These are phyloP conservation scores for Xylariaceae sp. DNA, from an alignment of 2,329 filamentous ascomycete species.

Conservation along the genomic window DNA sequence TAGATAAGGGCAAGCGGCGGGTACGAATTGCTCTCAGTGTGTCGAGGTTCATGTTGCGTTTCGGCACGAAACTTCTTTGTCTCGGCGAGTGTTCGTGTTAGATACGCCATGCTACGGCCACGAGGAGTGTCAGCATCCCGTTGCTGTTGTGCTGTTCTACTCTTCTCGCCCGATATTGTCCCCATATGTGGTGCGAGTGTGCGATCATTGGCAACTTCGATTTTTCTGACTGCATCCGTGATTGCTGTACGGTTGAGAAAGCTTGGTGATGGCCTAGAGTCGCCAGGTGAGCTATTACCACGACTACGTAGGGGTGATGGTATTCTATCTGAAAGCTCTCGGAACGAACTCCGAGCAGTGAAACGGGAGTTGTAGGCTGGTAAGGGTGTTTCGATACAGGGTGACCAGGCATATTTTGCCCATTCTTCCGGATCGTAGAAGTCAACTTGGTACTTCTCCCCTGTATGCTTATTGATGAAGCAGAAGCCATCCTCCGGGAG, in stretches of 20 bases:
- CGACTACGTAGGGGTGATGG: slow-evolving; percentile 43
- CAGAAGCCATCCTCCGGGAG: slow-evolving; percentile 83
- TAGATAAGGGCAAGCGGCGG: slow-evolving; percentile 82
- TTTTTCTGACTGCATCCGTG: slow-evolving; percentile 26
- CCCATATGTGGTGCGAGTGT: slow-evolving; percentile 47
- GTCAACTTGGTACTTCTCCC: slow-evolving; percentile 75
- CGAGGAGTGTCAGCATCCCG: slow-evolving; percentile 43
- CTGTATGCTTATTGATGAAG: slow-evolving; percentile 79
- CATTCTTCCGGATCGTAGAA: slow-evolving; percentile 79
- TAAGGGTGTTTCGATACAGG: slow-evolving; percentile 66
- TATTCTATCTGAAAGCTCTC: slow-evolving; percentile 42
- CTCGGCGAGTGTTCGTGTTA: slow-evolving; percentile 68
- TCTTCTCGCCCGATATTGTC: slow-evolving; percentile 27
- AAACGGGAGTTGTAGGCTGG: slow-evolving; percentile 49
- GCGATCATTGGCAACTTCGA: slow-evolving; percentile 33
- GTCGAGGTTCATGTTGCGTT: slow-evolving; percentile 56
- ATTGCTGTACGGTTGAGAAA: slow-evolving; percentile 20
- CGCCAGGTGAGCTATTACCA: slow-evolving; percentile 37
- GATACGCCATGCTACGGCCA: slow-evolving; percentile 56
- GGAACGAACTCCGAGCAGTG: slow-evolving; percentile 42
- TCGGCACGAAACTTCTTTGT: slow-evolving; percentile 73
- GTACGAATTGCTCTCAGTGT: slow-evolving; percentile 66
- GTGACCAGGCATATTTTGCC: slow-evolving; percentile 73
- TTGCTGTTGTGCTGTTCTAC: slow-evolving; percentile 26
- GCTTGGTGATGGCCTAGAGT: slow-evolving; percentile 16